phyloP scores from a whole-genome alignment of 805 yeast species.

The Millerozyma miso region DNA sequence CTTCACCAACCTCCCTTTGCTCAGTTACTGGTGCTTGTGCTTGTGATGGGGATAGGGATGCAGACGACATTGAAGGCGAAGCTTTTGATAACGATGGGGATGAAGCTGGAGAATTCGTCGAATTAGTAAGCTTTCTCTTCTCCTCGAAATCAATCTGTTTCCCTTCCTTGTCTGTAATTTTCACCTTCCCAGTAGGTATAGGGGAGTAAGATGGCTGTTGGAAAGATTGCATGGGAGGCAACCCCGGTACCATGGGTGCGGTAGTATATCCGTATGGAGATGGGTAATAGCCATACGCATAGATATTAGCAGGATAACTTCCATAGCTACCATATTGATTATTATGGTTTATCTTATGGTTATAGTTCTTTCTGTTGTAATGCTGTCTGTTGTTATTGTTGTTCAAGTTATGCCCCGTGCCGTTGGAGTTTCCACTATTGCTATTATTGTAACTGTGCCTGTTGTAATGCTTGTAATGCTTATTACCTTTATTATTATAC shows the following conservation, averaged over 20 bases:
- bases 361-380: constrained; percentile 9
- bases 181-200: constrained; percentile 22
- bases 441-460: constrained; percentile 11
- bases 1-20: constrained; percentile 7
- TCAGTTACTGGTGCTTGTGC: constrained; percentile 3
- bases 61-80: constrained; percentile 6
- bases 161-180: constrained; percentile 41
- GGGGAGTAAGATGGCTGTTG: constrained; percentile 7
- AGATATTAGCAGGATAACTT: constrained; percentile 21
- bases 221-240: constrained; percentile 9
- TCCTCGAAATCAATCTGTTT: constrained; percentile 40
- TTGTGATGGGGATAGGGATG: constrained; percentile 8
- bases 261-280: constrained; percentile 20
- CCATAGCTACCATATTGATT: constrained; percentile 19
- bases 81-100: constrained; percentile 25
- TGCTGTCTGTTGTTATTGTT: constrained; percentile 8
- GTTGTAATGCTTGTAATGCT: constrained; percentile 11
- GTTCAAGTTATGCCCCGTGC: constrained; percentile 1
- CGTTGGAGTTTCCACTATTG: constrained; percentile 6
- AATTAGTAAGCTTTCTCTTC: constrained; percentile 28
- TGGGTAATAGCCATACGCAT: constrained; percentile 25
- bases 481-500: constrained; percentile 7
- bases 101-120: constrained; percentile 26
- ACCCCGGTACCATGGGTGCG: constrained; percentile 9
- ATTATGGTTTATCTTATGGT: constrained; percentile 16